Percentiles rank a stretch among this genome's conserved stretches.
phyloP scores from a whole-genome alignment of 306 rosid species.

The Oxytropis ochrocephala region DNA sequence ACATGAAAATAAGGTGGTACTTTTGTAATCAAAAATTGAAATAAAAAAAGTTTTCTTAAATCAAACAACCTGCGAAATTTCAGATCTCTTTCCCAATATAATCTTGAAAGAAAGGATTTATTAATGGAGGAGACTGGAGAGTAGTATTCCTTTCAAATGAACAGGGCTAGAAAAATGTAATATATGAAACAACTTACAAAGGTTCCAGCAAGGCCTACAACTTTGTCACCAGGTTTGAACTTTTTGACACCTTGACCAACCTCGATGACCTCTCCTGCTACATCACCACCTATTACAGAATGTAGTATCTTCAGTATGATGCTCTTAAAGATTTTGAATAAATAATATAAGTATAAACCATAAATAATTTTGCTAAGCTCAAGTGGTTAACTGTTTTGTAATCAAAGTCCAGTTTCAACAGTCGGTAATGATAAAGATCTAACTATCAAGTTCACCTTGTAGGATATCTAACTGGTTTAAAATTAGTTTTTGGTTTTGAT shows the following conservation, averaged over 20 bases:
- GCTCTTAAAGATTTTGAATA: not conserved
- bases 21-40: not conserved
- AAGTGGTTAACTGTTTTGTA: not conserved
- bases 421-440: not conserved
- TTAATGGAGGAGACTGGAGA: not conserved
- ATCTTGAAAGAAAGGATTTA: not conserved
- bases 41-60: not conserved
- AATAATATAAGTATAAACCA: not conserved
- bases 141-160: not conserved
- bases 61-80: not conserved
- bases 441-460: not conserved
- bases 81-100: not conserved
- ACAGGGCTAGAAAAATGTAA: not conserved
- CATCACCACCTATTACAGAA: constrained; percentile 50
- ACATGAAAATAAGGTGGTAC: not conserved
- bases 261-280: constrained; percentile 59
- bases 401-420: not conserved
- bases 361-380: not conserved
- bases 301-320: not conserved
- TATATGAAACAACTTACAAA: constrained; percentile 28
- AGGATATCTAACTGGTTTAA: not conserved
- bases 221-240: constrained; percentile 64
- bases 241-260: constrained; percentile 52
- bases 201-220: constrained; percentile 31
- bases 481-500: not conserved